Base-by-base conservation (phyloP, 176 grass and related monocot species). In the Alloteropsis semialata region DNA sequence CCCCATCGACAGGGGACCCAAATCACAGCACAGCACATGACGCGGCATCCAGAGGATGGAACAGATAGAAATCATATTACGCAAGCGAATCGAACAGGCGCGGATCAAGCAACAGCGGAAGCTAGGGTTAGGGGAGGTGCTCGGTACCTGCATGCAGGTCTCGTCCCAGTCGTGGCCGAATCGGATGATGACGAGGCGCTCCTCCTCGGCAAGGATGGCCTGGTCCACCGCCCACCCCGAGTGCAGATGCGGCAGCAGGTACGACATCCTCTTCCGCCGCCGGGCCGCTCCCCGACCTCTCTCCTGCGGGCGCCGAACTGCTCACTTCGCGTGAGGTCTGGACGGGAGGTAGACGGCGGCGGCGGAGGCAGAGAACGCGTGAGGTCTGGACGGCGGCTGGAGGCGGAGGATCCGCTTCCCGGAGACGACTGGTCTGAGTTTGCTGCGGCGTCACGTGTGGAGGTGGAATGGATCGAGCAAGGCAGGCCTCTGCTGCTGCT, bases 111-210 rank as follows among this genome's bases (percentile, higher is more conserved):
- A 32, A 2, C 10, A 19, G n/a, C 7, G 27, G 17, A 29, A 81
- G 32, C 39, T 81, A 85, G 68, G 36, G 81, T 45, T 68, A 81
- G 41, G 50, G 34, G 53, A 0, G 70, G 42, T 42, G 36, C 39
- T 41, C 55, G 12, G 25, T 50, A 95, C 93, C 91, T 96, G 96
- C 91, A 99, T 99, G 36, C 96, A 99, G 18, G 96, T 99, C 82
- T 99, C 93, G 80, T 99, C 96, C 93, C 93, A 99, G 81, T 99
- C 93, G 76, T 99, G 96, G 85, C 96, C 96, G 69, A 99, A 99
- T 69, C 96, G 96, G 38, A 99, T 94, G 89, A 99, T 81, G 80
- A 99, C 96, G 77, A 99, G 91, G 50, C 96, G 96, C 85, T 99
- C 93, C 96, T 99, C 93, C 87, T 99, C 93, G 59, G 93, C 96